Base-by-base conservation (phyloP, 2,329 filamentous ascomycete genomes). In the Paramyrothecium sp. region DNA sequence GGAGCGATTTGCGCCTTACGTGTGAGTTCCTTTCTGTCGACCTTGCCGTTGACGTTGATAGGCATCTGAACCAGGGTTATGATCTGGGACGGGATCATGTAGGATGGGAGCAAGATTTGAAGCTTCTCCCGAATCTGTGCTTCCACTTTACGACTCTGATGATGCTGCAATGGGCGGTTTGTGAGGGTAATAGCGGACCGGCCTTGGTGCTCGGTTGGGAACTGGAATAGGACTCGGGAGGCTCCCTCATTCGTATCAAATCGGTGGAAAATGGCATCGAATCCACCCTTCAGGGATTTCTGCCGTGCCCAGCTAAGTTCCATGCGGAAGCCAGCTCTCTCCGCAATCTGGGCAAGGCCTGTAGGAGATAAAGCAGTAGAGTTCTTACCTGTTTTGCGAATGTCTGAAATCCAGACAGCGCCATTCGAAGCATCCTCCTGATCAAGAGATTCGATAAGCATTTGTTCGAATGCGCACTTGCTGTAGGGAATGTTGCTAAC, bases 221-320 rank as follows among this genome's bases (percentile, higher is more conserved):
- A 64, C 2, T 34, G n/a, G 48, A 64, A 58, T n/a, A 60, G 17
- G 3, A 53, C 53, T 11, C 60, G 52, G 10, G n/a, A n/a, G n/a
- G 23, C 17, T 10, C 38, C 19, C 4, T 38, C 11, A 33, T 13
- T 3, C 26, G 22, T 3, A 67, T 65, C 50, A 68, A 41, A 44
- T 17, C 41, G 50, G 51, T 62, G 58, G 48, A 66, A 59, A 17
- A 66, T 23, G 21, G 59, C 56, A 30, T 63, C 58, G 7, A 66
- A 4, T 3, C 30, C 60, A 49, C 61, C 63, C n/a, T n/a, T 33
- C 23, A 61, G 61, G 7, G 61, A 63, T 19, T 44, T 54, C 41
- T 75, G 75, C 16, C 70, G 66, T 0, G 79, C 81, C 59, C 77
- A 78, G 53, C 72, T 69, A 2, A 70, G 62, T 44, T 81, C 76